phyloP scores from a whole-genome alignment of 345 rosid genomes.

The Adansonia digitata region DNA sequence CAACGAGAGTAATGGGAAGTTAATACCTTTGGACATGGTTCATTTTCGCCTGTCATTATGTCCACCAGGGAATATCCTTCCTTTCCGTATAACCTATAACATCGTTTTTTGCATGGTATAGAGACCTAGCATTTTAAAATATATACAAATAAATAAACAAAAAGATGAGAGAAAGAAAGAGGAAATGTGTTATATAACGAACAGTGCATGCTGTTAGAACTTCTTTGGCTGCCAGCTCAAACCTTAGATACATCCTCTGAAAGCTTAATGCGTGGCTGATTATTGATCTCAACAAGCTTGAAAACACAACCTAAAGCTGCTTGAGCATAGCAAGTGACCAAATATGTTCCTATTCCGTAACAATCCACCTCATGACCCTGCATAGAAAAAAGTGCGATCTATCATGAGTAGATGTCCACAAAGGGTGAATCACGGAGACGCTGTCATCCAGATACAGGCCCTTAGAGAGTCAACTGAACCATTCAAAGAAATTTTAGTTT shows the following conservation, averaged over 20 bases:
- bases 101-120: slow-evolving; percentile 83
- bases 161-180: background rate
- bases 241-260: slow-evolving; percentile 99
- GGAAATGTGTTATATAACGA: background rate
- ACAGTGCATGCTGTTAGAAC: background rate
- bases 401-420: background rate
- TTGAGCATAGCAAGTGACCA: slow-evolving; percentile 93
- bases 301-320: slow-evolving; percentile 96
- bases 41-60: slow-evolving; percentile 89
- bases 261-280: slow-evolving; percentile 91
- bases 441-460: background rate
- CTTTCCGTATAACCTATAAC: slow-evolving; percentile 72
- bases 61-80: slow-evolving; percentile 96
- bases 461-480: background rate
- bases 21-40: slow-evolving; percentile 77
- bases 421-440: background rate
- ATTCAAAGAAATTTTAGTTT: background rate
- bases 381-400: background rate
- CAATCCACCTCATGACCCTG: slow-evolving; percentile 97
- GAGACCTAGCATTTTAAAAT: slow-evolving; percentile 54
- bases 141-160: background rate
- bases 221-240: slow-evolving; percentile 4
- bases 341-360: slow-evolving; percentile 85
- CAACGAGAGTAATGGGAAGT: background rate
- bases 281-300: slow-evolving; percentile 92